phyloP scores from a whole-genome alignment of 1,139 yeast species.

The Yamadazyma epiphylla region DNA sequence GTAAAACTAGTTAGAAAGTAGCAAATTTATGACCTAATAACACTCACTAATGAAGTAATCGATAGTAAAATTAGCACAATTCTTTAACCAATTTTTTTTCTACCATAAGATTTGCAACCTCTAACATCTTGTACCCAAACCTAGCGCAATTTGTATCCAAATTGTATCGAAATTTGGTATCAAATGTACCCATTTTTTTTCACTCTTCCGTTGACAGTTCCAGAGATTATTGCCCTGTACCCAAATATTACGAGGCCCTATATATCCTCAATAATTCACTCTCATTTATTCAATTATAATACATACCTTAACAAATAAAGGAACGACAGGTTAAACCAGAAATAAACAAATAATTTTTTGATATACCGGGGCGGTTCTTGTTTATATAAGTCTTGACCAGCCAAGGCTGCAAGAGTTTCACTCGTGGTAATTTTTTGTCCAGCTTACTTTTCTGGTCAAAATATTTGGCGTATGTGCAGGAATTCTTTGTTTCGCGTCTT shows the following conservation, averaged over 20 bases:
- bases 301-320: slow-evolving; percentile 7
- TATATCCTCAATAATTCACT: background rate
- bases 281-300: background rate
- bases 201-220: background rate
- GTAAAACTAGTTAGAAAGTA: too few species aligned
- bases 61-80: too few species aligned
- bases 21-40: background rate
- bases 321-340: slow-evolving; percentile 19
- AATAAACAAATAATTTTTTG: slow-evolving; percentile 2
- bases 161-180: too few species aligned
- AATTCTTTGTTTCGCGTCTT: too few species aligned
- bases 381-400: slow-evolving; percentile 1
- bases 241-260: background rate
- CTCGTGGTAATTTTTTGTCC: background rate
- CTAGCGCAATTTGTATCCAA: too few species aligned
- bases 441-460: slow-evolving; percentile 10
- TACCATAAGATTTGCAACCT: background rate
- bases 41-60: too few species aligned
- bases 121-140: too few species aligned
- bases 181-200: background rate
- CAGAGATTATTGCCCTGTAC: background rate
- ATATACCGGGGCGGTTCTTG: slow-evolving; percentile 1
- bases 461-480: too few species aligned
- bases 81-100: background rate
- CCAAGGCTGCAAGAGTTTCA: slow-evolving; percentile 1